Percentiles rank a stretch among this genome's conserved stretches.
Conservation (phyloP, 106 monocot genomes). For the Amphibolis antarctica region DNA sequence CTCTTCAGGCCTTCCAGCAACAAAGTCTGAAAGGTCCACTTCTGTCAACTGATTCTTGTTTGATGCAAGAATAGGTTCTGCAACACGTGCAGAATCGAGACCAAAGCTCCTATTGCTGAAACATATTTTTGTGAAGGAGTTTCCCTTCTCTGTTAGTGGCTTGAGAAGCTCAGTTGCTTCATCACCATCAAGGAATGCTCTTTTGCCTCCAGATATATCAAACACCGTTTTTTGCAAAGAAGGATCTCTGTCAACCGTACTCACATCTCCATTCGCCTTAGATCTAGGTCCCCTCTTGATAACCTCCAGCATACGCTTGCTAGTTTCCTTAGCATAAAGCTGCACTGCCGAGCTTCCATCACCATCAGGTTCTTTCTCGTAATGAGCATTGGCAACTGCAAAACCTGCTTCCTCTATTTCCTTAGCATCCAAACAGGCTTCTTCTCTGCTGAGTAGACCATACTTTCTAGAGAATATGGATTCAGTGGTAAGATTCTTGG, state of each 20-base stretch:
- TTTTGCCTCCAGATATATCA: slow-evolving; percentile 67
- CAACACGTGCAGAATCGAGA: slow-evolving; percentile 60
- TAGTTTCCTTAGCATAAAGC: slow-evolving; percentile 89
- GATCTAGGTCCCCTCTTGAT: slow-evolving; percentile 59
- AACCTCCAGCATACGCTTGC: slow-evolving; percentile 73
- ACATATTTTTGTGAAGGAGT: slow-evolving; percentile 51
- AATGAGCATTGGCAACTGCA: slow-evolving; percentile 47
- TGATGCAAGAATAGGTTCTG: slow-evolving; percentile 56
- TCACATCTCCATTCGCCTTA: slow-evolving; percentile 8
- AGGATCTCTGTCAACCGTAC: background rate
- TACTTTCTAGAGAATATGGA: slow-evolving; percentile 85
- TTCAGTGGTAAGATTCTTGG: slow-evolving; percentile 66
- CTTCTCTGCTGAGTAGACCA: slow-evolving; percentile 54
- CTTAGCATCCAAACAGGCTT: slow-evolving; percentile 59
- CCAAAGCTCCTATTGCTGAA: slow-evolving; percentile 92
- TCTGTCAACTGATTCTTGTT: slow-evolving; percentile 48
- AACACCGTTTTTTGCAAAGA: slow-evolving; percentile 20
- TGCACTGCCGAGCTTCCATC: slow-evolving; percentile 95
- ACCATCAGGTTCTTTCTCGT: slow-evolving; percentile 69
- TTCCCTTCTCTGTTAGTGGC: slow-evolving; percentile 44
- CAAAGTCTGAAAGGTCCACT: slow-evolving; percentile 82
- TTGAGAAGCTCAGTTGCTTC: slow-evolving; percentile 58
- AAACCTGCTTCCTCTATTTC: slow-evolving; percentile 65
- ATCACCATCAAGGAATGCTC: slow-evolving; percentile 70
- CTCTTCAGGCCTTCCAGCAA: slow-evolving; percentile 74